phyloP scores from a whole-genome alignment of 345 rosid genomes.

The Eucalyptus erythrocorys region DNA sequence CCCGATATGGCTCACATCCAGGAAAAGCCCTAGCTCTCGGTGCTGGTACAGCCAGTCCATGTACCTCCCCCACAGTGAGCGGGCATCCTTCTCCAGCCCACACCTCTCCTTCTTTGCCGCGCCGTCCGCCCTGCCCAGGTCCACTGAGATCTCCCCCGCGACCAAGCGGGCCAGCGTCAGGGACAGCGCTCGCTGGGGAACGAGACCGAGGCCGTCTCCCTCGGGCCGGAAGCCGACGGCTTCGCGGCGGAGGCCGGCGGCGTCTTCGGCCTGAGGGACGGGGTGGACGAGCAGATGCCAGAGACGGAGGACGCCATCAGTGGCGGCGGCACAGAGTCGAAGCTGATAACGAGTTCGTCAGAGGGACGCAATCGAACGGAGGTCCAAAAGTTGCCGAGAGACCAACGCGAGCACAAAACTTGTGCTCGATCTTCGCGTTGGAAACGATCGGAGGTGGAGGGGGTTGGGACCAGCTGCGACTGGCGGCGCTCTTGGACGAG shows the following conservation, averaged over 20 bases:
- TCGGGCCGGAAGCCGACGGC: conserved; percentile 9
- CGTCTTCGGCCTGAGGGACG: conserved; percentile 19
- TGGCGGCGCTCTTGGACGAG: too few relatives aligned
- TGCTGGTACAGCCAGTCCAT: conserved; percentile 91
- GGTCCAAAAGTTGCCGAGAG: neutral
- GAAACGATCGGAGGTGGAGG: too few relatives aligned
- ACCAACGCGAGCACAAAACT: too few relatives aligned
- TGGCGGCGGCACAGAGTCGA: neutral
- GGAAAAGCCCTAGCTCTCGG: conserved; percentile 68
- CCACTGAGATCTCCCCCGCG: conserved; percentile 43
- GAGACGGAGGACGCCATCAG: conserved; percentile 61
- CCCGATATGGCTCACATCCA: conserved; percentile 85
- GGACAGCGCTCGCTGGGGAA: conserved; percentile 9
- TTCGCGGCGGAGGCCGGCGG: neutral
- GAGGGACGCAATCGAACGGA: neutral
- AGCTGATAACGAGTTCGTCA: neutral
- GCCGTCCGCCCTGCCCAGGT: conserved; percentile 17
- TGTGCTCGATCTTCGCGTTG: too few relatives aligned
- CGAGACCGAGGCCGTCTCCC: conserved; percentile 6
- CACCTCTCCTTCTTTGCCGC: conserved; percentile 6
- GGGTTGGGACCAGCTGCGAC: too few relatives aligned
- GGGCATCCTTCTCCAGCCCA: conserved; percentile 60
- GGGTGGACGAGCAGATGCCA: conserved; percentile 21
- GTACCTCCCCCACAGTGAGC: conserved; percentile 64
- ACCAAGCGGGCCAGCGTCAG: conserved; percentile 17